Conservation (phyloP, 73 alveolate genomes). For the Tetrahymena malaccensis region DNA sequence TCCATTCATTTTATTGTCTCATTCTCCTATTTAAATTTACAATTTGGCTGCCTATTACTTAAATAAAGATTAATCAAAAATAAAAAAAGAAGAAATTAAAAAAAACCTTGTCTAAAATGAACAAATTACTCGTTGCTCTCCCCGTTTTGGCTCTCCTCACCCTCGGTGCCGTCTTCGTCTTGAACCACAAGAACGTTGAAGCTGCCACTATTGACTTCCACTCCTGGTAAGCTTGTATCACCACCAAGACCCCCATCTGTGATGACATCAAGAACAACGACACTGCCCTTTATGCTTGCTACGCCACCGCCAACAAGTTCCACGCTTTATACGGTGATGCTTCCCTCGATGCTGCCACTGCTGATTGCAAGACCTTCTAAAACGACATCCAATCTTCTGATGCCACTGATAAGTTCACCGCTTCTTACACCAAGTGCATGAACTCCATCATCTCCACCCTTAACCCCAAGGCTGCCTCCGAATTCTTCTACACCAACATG, state of each 20-base stretch:
- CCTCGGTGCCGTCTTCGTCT: neutral
- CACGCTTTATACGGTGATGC: neutral
- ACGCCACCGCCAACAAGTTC: neutral
- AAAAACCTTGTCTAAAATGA: neutral
- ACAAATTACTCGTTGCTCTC: neutral
- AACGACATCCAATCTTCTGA: neutral
- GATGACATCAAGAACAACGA: neutral
- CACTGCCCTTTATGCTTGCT: neutral
- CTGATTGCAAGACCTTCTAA: neutral
- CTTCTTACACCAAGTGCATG: neutral
- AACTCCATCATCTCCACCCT: neutral
- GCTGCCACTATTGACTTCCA: neutral
- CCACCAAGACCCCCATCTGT: neutral
- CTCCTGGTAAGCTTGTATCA: neutral
- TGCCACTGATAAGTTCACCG: neutral
- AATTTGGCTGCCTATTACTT: neutral
- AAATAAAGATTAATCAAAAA: neutral
- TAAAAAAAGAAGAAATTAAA: neutral
- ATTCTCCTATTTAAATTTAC: neutral
- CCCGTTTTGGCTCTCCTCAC: neutral
- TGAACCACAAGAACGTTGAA: neutral
- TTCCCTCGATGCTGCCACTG: neutral
- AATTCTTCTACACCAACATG: neutral
- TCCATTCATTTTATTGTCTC: neutral
- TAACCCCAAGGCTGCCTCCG: neutral